Conservation (phyloP, 1,139 yeast species). For the Blastobotrys ciferrii region DNA sequence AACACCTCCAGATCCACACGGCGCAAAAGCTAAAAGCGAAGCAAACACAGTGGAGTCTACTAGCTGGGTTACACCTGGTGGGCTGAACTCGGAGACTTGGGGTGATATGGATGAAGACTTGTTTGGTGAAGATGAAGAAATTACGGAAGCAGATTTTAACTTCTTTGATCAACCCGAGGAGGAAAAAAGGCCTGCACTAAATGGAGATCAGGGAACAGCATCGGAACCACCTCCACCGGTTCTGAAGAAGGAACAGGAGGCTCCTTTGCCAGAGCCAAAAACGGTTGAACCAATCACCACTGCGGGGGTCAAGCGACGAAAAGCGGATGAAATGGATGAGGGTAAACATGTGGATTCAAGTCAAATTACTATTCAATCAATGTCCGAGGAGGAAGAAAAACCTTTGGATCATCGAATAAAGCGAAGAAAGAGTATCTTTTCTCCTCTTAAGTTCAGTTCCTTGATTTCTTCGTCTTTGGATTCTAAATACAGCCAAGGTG, state of each 20-base stretch:
- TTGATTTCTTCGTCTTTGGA: conserved; percentile 72
- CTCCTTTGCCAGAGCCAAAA: background rate
- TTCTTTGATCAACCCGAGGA: conserved; percentile 41
- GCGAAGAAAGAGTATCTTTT: conserved; percentile 58
- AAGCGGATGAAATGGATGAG: background rate
- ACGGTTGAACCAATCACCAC: background rate
- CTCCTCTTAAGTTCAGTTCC: conserved; percentile 79
- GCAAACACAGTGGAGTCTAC: conserved; percentile 10
- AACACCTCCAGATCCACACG: conserved; percentile 40
- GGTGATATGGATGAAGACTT: conserved; percentile 43
- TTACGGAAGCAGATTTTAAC: conserved; percentile 44
- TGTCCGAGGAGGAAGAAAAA: background rate
- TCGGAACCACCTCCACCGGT: background rate
- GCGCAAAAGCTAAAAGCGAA: conserved; percentile 19
- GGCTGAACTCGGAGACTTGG: conserved; percentile 34
- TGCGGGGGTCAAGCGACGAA: background rate
- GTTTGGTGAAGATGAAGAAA: conserved; percentile 43
- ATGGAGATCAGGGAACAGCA: background rate
- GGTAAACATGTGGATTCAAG: background rate
- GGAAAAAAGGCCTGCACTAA: background rate
- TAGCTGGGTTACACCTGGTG: conserved; percentile 14
- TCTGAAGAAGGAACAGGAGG: background rate
- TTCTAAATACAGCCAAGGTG: conserved; percentile 81
- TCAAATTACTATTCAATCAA: background rate
- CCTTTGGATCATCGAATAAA: background rate